Percentiles rank a stretch among this genome's conserved stretches.
phyloP scores from a whole-genome alignment of 495 filamentous ascomycete species.

The Daldinia loculata region DNA sequence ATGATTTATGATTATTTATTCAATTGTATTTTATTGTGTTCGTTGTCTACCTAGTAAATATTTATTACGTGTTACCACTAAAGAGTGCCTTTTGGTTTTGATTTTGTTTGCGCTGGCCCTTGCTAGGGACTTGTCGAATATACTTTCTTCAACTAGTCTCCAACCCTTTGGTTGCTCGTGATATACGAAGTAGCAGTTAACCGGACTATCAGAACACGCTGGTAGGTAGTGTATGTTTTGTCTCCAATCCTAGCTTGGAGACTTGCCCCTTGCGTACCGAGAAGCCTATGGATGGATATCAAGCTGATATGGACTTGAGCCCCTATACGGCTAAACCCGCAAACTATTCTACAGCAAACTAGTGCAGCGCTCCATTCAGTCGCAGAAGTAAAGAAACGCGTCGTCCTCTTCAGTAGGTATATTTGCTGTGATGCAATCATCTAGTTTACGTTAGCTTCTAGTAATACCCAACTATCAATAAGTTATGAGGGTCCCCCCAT shows the following conservation, averaged over 20 bases:
- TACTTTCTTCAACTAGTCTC: neutral
- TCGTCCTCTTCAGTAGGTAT: conserved; percentile 20
- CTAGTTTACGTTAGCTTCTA: conserved; percentile 7
- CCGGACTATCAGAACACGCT: neutral
- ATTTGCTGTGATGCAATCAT: conserved; percentile 21
- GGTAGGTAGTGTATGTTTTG: neutral
- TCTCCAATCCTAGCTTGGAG: neutral
- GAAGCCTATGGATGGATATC: neutral
- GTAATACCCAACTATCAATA: neutral
- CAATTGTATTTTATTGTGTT: neutral
- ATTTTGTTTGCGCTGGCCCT: neutral
- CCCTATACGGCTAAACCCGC: neutral
- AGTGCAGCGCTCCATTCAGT: neutral
- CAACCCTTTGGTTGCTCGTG: neutral
- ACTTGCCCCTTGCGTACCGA: neutral
- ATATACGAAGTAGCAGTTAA: neutral
- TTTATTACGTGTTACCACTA: neutral
- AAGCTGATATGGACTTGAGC: neutral
- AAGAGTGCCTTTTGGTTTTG: neutral
- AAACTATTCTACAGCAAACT: neutral
- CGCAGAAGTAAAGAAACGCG: conserved; percentile 36
- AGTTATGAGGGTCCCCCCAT: neutral
- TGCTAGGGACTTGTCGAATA: neutral
- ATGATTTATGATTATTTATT: neutral
- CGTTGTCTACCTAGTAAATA: neutral